These are phyloP conservation scores for Oldenlandia corymbosa DNA, from an alignment of 257 asterid genomes.

Conservation along the genomic window DNA sequence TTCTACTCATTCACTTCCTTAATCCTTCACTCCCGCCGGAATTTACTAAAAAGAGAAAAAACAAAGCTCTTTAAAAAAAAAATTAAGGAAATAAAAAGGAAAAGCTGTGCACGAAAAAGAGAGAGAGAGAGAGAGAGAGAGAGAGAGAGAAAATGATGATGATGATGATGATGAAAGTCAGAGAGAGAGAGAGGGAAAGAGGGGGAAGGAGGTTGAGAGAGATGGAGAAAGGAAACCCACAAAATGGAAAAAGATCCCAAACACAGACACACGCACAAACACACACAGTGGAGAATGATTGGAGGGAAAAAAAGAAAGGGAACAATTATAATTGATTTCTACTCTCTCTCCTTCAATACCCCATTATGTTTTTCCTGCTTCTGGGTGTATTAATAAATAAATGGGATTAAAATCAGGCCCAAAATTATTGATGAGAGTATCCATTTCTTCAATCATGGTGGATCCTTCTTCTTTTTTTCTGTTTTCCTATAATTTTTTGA, in stretches of 20 bases:
- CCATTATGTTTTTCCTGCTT: neutral
- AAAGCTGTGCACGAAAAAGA: neutral
- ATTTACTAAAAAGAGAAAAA: conserved; percentile 11
- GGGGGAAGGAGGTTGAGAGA: conserved; percentile 14
- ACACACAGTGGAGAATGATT: conserved; percentile 50
- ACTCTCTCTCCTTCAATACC: too few species aligned
- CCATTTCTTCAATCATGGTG: conserved; percentile 10
- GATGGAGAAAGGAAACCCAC: conserved; percentile 37
- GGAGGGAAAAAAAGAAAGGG: conserved; percentile 37
- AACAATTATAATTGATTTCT: conserved; percentile 9
- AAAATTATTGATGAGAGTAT: conserved; percentile 8
- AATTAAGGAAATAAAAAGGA: conserved; percentile 4
- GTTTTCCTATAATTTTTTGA: neutral
- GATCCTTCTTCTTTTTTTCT: neutral
- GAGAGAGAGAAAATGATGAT: conserved; percentile 12
- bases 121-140: too few species aligned
- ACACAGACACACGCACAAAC: conserved; percentile 24
- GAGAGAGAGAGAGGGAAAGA: conserved; percentile 17
- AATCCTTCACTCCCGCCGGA: conserved; percentile 64
- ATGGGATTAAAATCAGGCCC: neutral
- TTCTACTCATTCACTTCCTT: conserved; percentile 78
- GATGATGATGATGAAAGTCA: conserved; percentile 5
- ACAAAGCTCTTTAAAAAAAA: neutral
- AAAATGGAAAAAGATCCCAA: conserved; percentile 30
- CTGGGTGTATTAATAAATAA: neutral